Evolutionary conservation across 2,329 filamentous ascomycete genomes (phyloP).

Genomic region (Ascochyta viciae-villosae): DNA sequence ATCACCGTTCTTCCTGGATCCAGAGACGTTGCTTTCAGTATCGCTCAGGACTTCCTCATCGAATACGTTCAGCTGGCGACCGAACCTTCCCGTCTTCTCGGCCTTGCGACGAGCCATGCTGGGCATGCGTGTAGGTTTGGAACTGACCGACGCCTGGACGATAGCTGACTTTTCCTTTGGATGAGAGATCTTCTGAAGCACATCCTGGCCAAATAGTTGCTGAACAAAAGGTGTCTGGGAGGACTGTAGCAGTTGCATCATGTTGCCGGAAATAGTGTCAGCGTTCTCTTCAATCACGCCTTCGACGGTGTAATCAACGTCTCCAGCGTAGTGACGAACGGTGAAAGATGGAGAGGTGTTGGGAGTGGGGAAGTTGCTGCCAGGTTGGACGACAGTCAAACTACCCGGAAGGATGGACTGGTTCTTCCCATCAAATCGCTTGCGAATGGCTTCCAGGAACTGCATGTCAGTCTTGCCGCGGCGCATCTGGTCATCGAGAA

Average conservation of each 20-base stretch:
- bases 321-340: conserved; percentile 93
- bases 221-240: conserved; percentile 89
- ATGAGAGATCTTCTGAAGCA: conserved; percentile 89
- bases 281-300: conserved; percentile 94
- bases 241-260: conserved; percentile 90
- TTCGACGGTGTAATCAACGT: conserved; percentile 90
- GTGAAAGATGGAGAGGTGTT: conserved; percentile 84
- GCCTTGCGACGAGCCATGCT: conserved; percentile 88
- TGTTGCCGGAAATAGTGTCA: conserved; percentile 91
- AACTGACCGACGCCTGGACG: conserved; percentile 95
- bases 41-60: conserved; percentile 59
- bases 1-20: conserved; percentile 47
- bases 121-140: conserved; percentile 89
- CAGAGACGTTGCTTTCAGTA: conserved; percentile 50
- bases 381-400: conserved; percentile 77
- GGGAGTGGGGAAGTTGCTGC: conserved; percentile 87
- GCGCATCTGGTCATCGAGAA: conserved; percentile 93
- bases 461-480: conserved; percentile 89
- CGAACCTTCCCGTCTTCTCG: conserved; percentile 59
- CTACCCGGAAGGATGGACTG: conserved; percentile 82
- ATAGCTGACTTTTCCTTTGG: conserved; percentile 89
- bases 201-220: conserved; percentile 94
- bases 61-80: conserved; percentile 47
- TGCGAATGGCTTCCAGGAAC: conserved; percentile 86
- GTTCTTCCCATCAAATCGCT: conserved; percentile 94